A percentile compares a stretch with the other conserved stretches of the same genome.
Conservation (phyloP, 2,329 filamentous ascomycete species). For the Fusarium longipes region DNA sequence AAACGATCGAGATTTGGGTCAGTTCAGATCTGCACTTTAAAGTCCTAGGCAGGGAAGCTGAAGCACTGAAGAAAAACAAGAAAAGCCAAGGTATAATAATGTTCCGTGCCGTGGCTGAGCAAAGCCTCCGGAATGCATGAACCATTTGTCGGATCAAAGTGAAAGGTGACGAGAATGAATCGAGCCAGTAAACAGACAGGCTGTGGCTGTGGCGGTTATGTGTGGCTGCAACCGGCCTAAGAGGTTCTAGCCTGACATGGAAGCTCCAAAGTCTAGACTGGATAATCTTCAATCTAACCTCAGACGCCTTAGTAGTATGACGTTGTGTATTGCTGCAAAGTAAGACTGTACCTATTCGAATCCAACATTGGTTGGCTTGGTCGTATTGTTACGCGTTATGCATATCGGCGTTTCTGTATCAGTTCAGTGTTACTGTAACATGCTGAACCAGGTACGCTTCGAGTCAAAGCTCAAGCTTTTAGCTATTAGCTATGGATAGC, state of each 20-base stretch:
- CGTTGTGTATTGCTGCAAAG: not conserved
- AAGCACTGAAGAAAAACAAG: conserved; percentile 2
- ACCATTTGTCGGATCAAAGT: not conserved
- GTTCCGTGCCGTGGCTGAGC: conserved; percentile 1
- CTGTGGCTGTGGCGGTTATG: conserved; percentile 9
- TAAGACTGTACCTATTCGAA: conserved; percentile 1
- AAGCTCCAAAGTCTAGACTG: conserved; percentile 1
- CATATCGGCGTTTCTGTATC: not conserved
- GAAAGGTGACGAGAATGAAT: not conserved
- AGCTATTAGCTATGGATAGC: no score
- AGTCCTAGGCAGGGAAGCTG: not conserved
- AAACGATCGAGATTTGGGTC: conserved; percentile 32
- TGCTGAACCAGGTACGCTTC: not conserved
- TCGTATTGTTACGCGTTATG: conserved; percentile 4
- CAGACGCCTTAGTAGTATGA: no score
- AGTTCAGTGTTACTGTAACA: not conserved
- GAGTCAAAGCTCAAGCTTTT: conserved; percentile 7
- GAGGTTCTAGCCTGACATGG: conserved; percentile 15
- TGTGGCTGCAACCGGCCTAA: conserved; percentile 7
- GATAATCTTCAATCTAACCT: not conserved
- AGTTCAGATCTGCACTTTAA: conserved; percentile 16
- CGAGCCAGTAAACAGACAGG: not conserved
- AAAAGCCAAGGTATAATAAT: conserved; percentile 2
- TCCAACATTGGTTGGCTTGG: not conserved
- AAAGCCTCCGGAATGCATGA: not conserved